Percentiles rank a stretch among this genome's conserved stretches.
Conservation (phyloP, 305 asterid species). For the Fraxinus dipetala region DNA sequence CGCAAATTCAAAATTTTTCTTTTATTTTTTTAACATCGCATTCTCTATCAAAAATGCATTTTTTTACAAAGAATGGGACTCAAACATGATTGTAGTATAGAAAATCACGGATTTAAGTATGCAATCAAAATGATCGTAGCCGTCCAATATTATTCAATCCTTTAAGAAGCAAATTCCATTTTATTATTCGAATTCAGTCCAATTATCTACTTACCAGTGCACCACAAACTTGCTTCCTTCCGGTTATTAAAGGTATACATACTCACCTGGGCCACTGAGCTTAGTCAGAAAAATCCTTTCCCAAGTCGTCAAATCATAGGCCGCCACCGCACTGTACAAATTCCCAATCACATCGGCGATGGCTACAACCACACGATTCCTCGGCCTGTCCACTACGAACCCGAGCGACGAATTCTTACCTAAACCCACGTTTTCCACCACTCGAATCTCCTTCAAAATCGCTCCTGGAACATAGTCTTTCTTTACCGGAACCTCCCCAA, state of each 20-base stretch:
- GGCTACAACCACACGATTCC: constrained; percentile 69
- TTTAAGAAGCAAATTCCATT: not conserved
- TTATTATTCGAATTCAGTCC: not conserved
- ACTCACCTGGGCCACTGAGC: constrained; percentile 74
- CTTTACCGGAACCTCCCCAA: constrained; percentile 58
- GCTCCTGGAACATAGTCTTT: constrained; percentile 18
- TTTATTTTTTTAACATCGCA: too few relatives aligned
- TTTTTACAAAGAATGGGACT: not conserved
- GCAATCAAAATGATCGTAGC: not conserved
- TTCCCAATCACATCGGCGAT: constrained; percentile 61
- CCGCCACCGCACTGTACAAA: constrained; percentile 70
- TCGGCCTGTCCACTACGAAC: constrained; percentile 57
- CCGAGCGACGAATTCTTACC: constrained; percentile 79
- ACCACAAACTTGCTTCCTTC: not conserved
- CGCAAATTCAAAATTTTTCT: not conserved
- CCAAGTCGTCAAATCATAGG: constrained; percentile 77
- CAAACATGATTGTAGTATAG: not conserved
- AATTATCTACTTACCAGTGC: not conserved
- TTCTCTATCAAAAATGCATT: not conserved
- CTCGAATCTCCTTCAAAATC: constrained; percentile 52
- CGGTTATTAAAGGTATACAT: not conserved
- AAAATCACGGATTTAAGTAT: not conserved
- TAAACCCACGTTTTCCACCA: constrained; percentile 50
- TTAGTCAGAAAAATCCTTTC: constrained; percentile 59
- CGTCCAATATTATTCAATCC: not conserved